Conservation (phyloP, 2,329 filamentous ascomycete species). For the Thelonectria olida region DNA sequence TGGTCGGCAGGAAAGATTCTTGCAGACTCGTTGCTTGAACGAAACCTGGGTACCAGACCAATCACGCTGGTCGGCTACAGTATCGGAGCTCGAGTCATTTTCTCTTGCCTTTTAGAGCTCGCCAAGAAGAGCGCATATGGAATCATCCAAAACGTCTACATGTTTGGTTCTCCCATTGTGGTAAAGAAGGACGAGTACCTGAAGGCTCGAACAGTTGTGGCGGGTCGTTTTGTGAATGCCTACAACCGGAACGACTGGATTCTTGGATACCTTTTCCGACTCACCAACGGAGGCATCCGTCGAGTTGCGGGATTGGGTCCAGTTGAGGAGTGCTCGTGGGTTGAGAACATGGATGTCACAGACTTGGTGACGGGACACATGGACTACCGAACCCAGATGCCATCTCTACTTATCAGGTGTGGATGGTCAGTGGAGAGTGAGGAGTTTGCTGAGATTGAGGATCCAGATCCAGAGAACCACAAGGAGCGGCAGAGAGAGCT, state of each 20-base stretch:
- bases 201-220: conserved; percentile 81
- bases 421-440: conserved; percentile 93
- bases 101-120: conserved; percentile 88
- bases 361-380: conserved; percentile 90
- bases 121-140: conserved; percentile 85
- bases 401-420: conserved; percentile 82
- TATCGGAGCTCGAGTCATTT: conserved; percentile 90
- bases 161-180: conserved; percentile 93
- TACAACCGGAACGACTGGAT: conserved; percentile 98
- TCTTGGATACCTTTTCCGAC: conserved; percentile 91
- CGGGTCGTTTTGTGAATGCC: conserved; percentile 93
- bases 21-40: conserved; percentile 91
- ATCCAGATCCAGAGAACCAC: conserved; percentile 95
- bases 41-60: conserved; percentile 89
- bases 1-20: conserved; percentile 90
- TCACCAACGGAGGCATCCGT: conserved; percentile 92
- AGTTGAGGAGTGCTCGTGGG: conserved; percentile 77
- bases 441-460: conserved; percentile 96
- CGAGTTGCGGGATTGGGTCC: conserved; percentile 84
- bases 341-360: conserved; percentile 92
- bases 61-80: conserved; percentile 96
- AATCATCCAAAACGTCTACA: conserved; percentile 91
- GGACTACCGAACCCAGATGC: conserved; percentile 95
- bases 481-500: conserved; percentile 87
- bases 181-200: conserved; percentile 91